Evolutionary conservation across 495 filamentous ascomycete genomes (phyloP).

Genomic region (Hypoxylon fragiforme): DNA sequence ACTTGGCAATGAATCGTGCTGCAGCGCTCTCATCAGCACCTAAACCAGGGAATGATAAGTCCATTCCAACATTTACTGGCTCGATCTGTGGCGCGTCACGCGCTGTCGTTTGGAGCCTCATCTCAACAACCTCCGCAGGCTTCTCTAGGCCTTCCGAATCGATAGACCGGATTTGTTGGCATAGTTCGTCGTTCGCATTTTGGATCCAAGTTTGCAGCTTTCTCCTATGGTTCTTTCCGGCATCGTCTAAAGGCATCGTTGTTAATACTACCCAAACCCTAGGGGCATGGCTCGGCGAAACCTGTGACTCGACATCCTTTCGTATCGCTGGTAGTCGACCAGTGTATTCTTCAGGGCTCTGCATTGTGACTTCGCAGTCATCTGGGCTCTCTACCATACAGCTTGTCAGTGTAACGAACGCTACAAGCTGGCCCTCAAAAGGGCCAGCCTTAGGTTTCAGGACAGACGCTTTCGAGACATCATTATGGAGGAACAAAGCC

Average conservation of each 20-base stretch:
- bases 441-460: conserved; percentile 51
- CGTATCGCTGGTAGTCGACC: conserved; percentile 43
- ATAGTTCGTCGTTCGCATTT: conserved; percentile 50
- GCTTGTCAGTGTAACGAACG: conserved; percentile 44
- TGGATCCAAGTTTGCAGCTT: conserved; percentile 53
- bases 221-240: conserved; percentile 45
- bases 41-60: conserved; percentile 46
- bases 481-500: conserved; percentile 14
- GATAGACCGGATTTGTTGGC: conserved; percentile 46
- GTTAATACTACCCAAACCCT: conserved; percentile 49
- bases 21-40: conserved; percentile 52
- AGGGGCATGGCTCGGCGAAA: conserved; percentile 39
- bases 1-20: conserved; percentile 41
- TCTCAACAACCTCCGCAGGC: conserved; percentile 43
- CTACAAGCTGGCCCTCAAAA: conserved; percentile 50
- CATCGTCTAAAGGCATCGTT: conserved; percentile 46
- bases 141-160: conserved; percentile 43
- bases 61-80: conserved; percentile 45
- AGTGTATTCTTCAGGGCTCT: conserved; percentile 41
- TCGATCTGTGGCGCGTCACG: conserved; percentile 44
- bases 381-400: conserved; percentile 26
- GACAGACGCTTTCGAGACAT: conserved; percentile 43
- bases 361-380: conserved; percentile 42
- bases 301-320: conserved; percentile 30
- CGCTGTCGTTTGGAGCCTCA: conserved; percentile 43